phyloP scores from a whole-genome alignment of 345 rosid genomes.

The Eucalyptus dawsonii region DNA sequence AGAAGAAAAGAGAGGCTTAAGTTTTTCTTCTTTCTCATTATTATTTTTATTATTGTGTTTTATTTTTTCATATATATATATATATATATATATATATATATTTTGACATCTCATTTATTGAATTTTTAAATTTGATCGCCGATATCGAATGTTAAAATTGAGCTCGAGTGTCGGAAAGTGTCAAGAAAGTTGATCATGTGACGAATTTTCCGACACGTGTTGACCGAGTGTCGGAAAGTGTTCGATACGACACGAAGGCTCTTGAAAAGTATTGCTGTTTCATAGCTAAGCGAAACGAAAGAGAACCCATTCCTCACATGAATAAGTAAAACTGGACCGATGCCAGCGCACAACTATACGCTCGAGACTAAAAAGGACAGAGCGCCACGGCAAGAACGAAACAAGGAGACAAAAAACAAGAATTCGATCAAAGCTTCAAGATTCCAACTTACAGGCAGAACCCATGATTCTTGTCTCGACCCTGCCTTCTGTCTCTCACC shows the following conservation, averaged over 20 bases:
- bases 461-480: neutral
- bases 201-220: no score
- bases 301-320: neutral
- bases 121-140: no score
- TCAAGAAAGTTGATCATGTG: no score
- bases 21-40: no score
- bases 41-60: no score
- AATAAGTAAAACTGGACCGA: neutral
- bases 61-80: no score
- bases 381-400: neutral
- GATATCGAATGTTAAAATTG: no score
- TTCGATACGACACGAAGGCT: accelerated
- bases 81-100: no score
- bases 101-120: no score
- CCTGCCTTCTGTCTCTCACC: neutral
- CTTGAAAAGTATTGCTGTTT: accelerated
- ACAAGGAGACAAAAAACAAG: neutral
- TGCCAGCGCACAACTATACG: neutral
- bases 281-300: neutral
- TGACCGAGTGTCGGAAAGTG: no score
- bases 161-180: accelerated
- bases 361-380: neutral
- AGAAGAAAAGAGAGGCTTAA: accelerated
- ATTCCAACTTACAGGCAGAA: neutral
- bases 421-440: neutral